These are phyloP conservation scores for Boletus fagicola DNA, from an alignment of 768 basidiomycete genomes.

Conservation along the genomic window DNA sequence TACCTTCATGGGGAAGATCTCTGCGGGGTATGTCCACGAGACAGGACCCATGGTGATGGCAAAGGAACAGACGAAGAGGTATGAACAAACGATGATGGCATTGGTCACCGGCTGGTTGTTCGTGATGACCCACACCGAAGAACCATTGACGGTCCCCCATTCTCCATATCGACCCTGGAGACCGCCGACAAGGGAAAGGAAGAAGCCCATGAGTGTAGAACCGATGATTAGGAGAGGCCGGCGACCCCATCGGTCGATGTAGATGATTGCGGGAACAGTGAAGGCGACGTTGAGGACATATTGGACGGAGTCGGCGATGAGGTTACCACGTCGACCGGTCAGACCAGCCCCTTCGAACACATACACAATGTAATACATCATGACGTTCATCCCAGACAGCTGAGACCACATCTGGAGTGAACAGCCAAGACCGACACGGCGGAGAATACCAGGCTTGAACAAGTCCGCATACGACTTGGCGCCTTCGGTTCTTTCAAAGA, in stretches of 20 bases:
- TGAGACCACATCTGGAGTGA: slow-evolving; percentile 83
- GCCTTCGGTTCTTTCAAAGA: slow-evolving; percentile 65
- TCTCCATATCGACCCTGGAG: slow-evolving; percentile 65
- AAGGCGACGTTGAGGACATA: slow-evolving; percentile 43
- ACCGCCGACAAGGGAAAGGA: slow-evolving; percentile 74
- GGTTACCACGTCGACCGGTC: slow-evolving; percentile 68
- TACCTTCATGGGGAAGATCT: slow-evolving; percentile 66
- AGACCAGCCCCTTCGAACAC: slow-evolving; percentile 78
- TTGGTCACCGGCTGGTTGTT: slow-evolving; percentile 56
- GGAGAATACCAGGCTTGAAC: slow-evolving; percentile 60
- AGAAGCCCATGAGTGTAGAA: slow-evolving; percentile 69
- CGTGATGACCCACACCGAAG: slow-evolving; percentile 59
- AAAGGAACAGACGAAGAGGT: slow-evolving; percentile 73
- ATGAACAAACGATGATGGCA: slow-evolving; percentile 74
- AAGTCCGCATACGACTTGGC: slow-evolving; percentile 70
- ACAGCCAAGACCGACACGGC: slow-evolving; percentile 68
- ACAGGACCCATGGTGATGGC: slow-evolving; percentile 77
- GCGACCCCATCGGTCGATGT: slow-evolving; percentile 79
- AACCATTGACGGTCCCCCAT: slow-evolving; percentile 50
- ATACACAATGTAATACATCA: slow-evolving; percentile 65
- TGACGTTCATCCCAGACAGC: slow-evolving; percentile 74
- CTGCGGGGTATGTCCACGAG: slow-evolving; percentile 73
- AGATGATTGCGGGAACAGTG: slow-evolving; percentile 50
- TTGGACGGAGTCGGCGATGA: slow-evolving; percentile 72
- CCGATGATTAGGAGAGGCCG: slow-evolving; percentile 71